Evolutionary conservation across 2,329 filamentous ascomycete species (phyloP).

Genomic region (Domatiomyces catenatus): DNA sequence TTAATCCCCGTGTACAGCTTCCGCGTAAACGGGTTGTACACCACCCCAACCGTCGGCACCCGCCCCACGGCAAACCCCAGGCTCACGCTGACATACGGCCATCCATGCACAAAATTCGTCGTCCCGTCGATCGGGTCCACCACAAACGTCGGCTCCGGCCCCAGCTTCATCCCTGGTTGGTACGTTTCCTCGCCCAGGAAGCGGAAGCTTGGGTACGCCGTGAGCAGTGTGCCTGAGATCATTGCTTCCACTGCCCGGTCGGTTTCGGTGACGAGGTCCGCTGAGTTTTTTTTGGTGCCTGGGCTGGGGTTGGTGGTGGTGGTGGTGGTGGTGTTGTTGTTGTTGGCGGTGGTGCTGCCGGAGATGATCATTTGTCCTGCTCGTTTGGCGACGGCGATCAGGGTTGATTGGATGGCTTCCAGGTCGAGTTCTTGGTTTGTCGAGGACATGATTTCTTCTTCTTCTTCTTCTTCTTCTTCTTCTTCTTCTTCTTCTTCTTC

Average conservation of each 20-base stretch:
- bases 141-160: constrained; percentile 42
- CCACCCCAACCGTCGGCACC: constrained; percentile 40
- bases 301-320: no score
- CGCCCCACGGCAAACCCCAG: constrained; percentile 39
- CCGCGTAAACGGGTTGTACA: constrained; percentile 46
- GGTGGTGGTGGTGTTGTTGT: no score
- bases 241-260: constrained; percentile 46
- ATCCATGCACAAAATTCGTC: constrained; percentile 48
- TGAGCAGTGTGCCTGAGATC: constrained; percentile 36
- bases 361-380: constrained; percentile 30
- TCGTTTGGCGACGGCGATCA: constrained; percentile 26
- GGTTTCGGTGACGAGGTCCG: constrained; percentile 49
- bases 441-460: neutral
- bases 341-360: no score
- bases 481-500: no score
- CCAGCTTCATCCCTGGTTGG: constrained; percentile 37
- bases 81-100: constrained; percentile 44
- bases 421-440: neutral
- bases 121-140: constrained; percentile 52
- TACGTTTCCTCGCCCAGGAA: constrained; percentile 49
- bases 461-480: neutral
- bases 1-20: constrained; percentile 41
- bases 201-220: constrained; percentile 35
- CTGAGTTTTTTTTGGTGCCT: constrained; percentile 35
- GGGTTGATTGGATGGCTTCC: constrained; percentile 4